Evolutionary conservation across 2,329 filamentous ascomycete genomes (phyloP).

Genomic region (Cladophialophora exuberans): DNA sequence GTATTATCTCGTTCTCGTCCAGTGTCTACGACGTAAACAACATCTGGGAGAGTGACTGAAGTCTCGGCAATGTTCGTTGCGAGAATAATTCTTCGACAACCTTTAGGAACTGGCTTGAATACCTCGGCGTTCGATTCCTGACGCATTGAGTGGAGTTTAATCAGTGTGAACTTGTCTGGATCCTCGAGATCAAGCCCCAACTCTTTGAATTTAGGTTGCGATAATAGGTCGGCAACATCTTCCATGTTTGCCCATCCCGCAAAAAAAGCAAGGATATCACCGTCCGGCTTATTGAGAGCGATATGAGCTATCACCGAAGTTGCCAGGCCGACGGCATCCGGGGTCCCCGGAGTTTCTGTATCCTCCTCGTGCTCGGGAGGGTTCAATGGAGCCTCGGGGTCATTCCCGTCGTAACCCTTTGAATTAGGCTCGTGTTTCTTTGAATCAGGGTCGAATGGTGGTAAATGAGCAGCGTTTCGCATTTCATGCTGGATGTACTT

Average conservation of each 20-base stretch:
- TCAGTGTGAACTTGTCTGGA: conserved; percentile 45
- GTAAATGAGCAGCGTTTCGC: no score
- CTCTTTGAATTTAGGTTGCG: conserved; percentile 17
- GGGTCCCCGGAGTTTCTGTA: not conserved
- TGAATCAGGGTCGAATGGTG: not conserved
- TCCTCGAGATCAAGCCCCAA: conserved; percentile 49
- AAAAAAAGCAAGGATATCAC: conserved; percentile 87
- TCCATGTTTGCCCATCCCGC: conserved; percentile 93
- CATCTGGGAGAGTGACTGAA: conserved; percentile 95
- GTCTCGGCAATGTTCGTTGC: conserved; percentile 98
- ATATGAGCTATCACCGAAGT: conserved; percentile 52
- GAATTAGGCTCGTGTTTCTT: not conserved
- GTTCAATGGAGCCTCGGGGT: not conserved
- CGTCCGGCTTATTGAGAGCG: conserved; percentile 45
- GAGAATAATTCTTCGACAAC: conserved; percentile 87
- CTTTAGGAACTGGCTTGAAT: conserved; percentile 49
- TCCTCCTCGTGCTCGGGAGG: conserved; percentile 33
- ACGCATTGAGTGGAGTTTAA: conserved; percentile 52
- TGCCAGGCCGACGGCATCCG: conserved; percentile 40
- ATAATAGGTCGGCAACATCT: conserved; percentile 57
- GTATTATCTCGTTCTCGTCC: conserved; percentile 64
- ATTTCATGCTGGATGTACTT: conserved; percentile 19
- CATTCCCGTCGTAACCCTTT: not conserved
- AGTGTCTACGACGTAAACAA: conserved; percentile 94
- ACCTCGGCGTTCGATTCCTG: conserved; percentile 49